A percentile compares a stretch with the other conserved stretches of the same genome.
Evolutionary conservation across 2,329 filamentous ascomycete species (phyloP).

Genomic region (Dothideomycetes sp.): DNA sequence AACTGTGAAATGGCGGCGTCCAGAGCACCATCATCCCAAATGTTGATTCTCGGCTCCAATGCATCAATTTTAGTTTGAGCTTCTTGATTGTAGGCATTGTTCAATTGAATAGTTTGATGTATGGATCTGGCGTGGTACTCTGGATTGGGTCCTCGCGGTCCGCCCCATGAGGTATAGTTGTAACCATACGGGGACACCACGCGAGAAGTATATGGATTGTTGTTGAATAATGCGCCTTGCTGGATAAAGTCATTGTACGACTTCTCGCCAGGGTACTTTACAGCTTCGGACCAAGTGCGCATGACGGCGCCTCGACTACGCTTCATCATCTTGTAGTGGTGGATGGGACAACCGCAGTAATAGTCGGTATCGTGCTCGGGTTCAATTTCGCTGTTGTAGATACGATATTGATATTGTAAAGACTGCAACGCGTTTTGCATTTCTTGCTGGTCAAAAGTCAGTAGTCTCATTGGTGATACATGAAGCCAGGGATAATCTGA

Average conservation of each 20-base stretch:
- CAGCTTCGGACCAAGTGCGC: constrained; percentile 33
- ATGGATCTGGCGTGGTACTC: constrained; percentile 22
- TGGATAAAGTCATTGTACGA: constrained; percentile 20
- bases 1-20: constrained; percentile 17
- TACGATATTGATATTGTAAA: constrained; percentile 27
- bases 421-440: constrained; percentile 32
- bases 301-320: constrained; percentile 26
- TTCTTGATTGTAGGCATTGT: constrained; percentile 24
- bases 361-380: constrained; percentile 34
- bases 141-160: constrained; percentile 18
- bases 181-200: constrained; percentile 27
- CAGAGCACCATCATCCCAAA: constrained; percentile 26
- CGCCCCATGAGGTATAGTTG: constrained; percentile 12
- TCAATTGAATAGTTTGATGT: constrained; percentile 25
- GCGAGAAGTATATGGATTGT: constrained; percentile 24
- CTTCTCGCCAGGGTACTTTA: constrained; percentile 33
- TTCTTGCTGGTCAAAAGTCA: constrained; percentile 21
- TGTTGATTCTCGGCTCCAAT: constrained; percentile 25
- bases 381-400: constrained; percentile 37
- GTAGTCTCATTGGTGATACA: not conserved
- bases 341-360: constrained; percentile 30
- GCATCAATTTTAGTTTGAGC: constrained; percentile 24
- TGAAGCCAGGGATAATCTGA: constrained; percentile 7
- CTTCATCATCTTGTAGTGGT: constrained; percentile 28
- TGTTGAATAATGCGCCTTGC: constrained; percentile 15